Evolutionary conservation across 2,329 filamentous ascomycete genomes (phyloP).

Genomic region (Colletotrichum godetiae): DNA sequence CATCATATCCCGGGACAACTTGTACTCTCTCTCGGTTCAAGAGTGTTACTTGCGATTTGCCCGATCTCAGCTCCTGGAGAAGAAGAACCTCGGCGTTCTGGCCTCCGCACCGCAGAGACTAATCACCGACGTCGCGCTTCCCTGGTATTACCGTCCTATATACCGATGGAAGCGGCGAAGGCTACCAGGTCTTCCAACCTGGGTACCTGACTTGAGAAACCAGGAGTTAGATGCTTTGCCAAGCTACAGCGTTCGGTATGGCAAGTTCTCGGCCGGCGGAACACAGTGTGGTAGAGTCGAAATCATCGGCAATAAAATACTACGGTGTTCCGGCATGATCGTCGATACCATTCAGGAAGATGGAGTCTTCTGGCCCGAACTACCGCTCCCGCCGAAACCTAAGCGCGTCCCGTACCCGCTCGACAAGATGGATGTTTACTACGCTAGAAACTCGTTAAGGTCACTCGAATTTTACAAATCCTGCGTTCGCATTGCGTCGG

Average conservation of each 20-base stretch:
- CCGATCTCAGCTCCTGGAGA: conserved; percentile 7
- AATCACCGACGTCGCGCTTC: background rate
- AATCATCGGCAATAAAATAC: background rate
- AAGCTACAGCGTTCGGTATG: conserved; percentile 2
- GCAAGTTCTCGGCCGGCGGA: conserved; percentile 14
- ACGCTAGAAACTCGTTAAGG: background rate
- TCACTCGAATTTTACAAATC: background rate
- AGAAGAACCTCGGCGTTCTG: background rate
- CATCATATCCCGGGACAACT: conserved; percentile 4
- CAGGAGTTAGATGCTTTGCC: conserved; percentile 3
- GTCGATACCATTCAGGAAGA: conserved; percentile 4
- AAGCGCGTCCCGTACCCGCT: background rate
- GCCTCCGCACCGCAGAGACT: conserved; percentile 2
- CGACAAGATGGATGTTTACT: background rate
- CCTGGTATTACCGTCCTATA: conserved; percentile 9
- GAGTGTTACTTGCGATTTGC: conserved; percentile 10
- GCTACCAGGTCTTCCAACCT: background rate
- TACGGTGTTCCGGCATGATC: background rate
- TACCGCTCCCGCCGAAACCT: background rate
- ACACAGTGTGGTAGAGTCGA: background rate
- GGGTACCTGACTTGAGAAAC: conserved; percentile 16
- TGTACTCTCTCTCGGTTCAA: conserved; percentile 6
- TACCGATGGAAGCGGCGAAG: background rate
- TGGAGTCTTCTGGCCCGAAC: background rate
- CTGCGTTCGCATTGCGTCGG: conserved; percentile 4